These are phyloP conservation scores for Gryganskiella cystojenkinii DNA, from an alignment of 192 early-diverging fungal genomes.

Conservation along the genomic window DNA sequence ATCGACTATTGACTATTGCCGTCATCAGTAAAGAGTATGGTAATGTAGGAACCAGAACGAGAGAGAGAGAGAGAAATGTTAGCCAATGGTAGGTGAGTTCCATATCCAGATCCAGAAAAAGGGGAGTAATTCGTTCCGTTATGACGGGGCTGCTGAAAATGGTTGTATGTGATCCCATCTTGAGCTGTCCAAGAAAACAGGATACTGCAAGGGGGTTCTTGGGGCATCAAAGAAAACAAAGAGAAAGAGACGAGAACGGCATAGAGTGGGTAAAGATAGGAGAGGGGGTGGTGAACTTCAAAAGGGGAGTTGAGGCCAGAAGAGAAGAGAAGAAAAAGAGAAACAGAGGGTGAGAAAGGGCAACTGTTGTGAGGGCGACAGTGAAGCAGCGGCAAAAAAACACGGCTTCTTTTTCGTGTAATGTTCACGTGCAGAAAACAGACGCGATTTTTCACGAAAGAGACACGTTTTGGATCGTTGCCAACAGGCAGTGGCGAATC, in stretches of 20 bases:
- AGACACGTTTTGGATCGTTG: too few relatives aligned
- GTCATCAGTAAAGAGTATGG: too few relatives aligned
- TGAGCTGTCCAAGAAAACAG: background rate
- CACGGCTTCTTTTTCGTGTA: too few relatives aligned
- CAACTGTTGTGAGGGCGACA: too few relatives aligned
- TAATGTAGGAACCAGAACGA: too few relatives aligned
- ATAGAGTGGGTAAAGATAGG: too few relatives aligned
- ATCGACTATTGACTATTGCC: too few relatives aligned
- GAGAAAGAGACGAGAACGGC: background rate
- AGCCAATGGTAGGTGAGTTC: background rate
- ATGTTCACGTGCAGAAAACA: background rate
- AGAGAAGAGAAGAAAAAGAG: background rate
- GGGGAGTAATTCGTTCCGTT: too few relatives aligned
- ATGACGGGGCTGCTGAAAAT: background rate
- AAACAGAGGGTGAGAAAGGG: background rate
- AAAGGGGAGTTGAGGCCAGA: background rate
- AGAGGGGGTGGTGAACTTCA: background rate
- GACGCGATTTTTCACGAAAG: too few relatives aligned
- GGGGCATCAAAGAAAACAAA: background rate
- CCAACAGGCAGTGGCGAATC: too few relatives aligned
- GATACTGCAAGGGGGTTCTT: background rate
- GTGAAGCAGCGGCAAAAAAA: too few relatives aligned
- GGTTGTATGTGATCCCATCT: background rate
- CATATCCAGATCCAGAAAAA: background rate
- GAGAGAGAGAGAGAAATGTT: too few relatives aligned